A percentile compares a stretch with the other conserved stretches of the same genome.
Evolutionary conservation across 2,329 filamentous ascomycete genomes (phyloP).

Genomic region (Phoma sp.): DNA sequence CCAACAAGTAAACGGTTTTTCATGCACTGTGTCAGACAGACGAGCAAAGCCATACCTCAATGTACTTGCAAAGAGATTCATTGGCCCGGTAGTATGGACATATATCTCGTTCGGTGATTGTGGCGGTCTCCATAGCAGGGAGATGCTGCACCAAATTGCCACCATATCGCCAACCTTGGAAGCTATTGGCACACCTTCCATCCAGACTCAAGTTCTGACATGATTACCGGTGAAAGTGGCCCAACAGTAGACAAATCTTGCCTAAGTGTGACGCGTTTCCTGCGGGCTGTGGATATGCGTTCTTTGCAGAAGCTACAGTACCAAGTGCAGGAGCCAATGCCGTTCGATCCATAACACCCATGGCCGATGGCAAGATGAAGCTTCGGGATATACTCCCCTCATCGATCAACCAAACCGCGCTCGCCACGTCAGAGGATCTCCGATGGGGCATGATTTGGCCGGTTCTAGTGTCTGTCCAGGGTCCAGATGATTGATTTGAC

Average conservation of each 20-base stretch:
- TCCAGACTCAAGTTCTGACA: slow-evolving; percentile 35
- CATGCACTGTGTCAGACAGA: slow-evolving; percentile 19
- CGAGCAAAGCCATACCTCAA: slow-evolving; percentile 21
- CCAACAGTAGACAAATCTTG: slow-evolving; percentile 38
- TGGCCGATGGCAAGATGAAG: slow-evolving; percentile 50
- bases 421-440: slow-evolving; percentile 62
- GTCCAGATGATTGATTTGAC: slow-evolving; percentile 53
- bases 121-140: slow-evolving; percentile 29
- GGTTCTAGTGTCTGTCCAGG: slow-evolving; percentile 53
- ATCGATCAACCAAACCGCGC: slow-evolving; percentile 52
- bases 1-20: slow-evolving; percentile 3
- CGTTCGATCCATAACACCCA: slow-evolving; percentile 42
- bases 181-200: slow-evolving; percentile 24
- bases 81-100: slow-evolving; percentile 40
- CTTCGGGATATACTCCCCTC: slow-evolving; percentile 46
- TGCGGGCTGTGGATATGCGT: slow-evolving; percentile 39
- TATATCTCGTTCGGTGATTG: slow-evolving; percentile 33
- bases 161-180: slow-evolving; percentile 35
- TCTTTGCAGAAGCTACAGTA: slow-evolving; percentile 37
- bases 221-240: slow-evolving; percentile 45
- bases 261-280: slow-evolving; percentile 43
- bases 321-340: slow-evolving; percentile 36
- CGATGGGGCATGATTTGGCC: slow-evolving; percentile 56
- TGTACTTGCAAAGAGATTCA: slow-evolving; percentile 34
- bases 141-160: slow-evolving; percentile 41